Conservation (phyloP, 805 yeast species). For the Lipomyces yamadae region DNA sequence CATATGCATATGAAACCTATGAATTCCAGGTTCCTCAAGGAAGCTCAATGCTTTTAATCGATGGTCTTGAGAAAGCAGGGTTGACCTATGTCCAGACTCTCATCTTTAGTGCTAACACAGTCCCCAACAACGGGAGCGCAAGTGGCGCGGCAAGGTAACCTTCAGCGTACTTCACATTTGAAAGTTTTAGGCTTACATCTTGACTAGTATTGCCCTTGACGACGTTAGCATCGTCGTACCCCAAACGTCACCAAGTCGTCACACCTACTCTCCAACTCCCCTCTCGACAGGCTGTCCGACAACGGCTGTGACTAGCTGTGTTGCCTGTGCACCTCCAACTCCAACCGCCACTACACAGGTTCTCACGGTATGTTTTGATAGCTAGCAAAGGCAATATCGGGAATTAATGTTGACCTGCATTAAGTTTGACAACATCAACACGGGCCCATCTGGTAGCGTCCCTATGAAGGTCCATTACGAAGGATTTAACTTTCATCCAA, state of each 20-base stretch:
- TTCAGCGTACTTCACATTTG: background rate
- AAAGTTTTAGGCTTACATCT: background rate
- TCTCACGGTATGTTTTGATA: conserved; percentile 3
- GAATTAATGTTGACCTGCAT: background rate
- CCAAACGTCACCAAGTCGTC: conserved; percentile 1
- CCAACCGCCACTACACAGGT: conserved; percentile 8
- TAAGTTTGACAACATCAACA: conserved; percentile 8
- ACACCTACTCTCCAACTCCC: background rate
- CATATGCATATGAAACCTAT: conserved; percentile 3
- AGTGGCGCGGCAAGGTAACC: conserved; percentile 8
- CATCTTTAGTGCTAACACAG: background rate
- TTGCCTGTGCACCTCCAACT: conserved; percentile 11
- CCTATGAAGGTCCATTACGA: conserved; percentile 9
- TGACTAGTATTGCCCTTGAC: conserved; percentile 12
- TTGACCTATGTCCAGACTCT: conserved; percentile 11
- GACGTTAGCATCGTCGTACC: conserved; percentile 8
- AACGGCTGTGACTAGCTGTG: conserved; percentile 10
- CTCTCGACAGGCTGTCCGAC: conserved; percentile 6
- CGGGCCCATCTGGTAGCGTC: conserved; percentile 12
- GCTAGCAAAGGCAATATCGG: background rate
- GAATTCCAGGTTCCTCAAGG: conserved; percentile 12
- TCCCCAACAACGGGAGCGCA: background rate
- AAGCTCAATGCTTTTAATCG: conserved; percentile 6
- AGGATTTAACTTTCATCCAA: conserved; percentile 12
- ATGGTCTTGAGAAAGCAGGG: conserved; percentile 5